Percentiles rank a stretch among this genome's conserved stretches.
Evolutionary conservation across 768 basidiomycete genomes (phyloP).

Genomic region (Cyclocybe aegerita): DNA sequence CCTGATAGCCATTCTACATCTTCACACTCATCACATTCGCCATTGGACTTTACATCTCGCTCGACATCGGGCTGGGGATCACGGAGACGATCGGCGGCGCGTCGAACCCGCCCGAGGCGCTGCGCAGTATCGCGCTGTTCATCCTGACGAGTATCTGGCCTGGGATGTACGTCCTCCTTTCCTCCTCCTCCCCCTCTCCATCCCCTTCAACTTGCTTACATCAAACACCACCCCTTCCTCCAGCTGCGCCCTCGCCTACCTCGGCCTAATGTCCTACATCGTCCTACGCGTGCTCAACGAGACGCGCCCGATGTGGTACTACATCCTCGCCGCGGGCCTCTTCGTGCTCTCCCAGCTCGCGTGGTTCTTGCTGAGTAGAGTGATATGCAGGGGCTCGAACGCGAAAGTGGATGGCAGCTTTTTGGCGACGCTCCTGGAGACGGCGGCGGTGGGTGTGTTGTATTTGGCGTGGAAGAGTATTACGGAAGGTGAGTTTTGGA

Average conservation of each 20-base stretch:
- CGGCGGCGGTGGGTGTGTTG: slow-evolving; percentile 63
- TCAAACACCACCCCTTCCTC: background rate
- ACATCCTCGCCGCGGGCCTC: slow-evolving; percentile 67
- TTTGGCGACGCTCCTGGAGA: slow-evolving; percentile 82
- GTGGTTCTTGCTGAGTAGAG: slow-evolving; percentile 77
- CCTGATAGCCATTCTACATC: slow-evolving; percentile 58
- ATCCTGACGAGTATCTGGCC: slow-evolving; percentile 51
- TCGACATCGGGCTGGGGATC: slow-evolving; percentile 76
- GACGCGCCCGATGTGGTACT: slow-evolving; percentile 76
- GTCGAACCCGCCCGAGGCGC: slow-evolving; percentile 50
- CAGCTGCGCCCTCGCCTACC: slow-evolving; percentile 57
- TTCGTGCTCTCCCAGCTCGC: slow-evolving; percentile 82
- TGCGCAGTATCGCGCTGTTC: slow-evolving; percentile 77
- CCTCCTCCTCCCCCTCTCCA: background rate
- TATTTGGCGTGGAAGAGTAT: slow-evolving; percentile 87
- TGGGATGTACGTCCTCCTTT: slow-evolving; percentile 20
- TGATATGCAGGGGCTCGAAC: slow-evolving; percentile 72
- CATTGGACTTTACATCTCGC: slow-evolving; percentile 77
- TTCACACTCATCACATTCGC: slow-evolving; percentile 61
- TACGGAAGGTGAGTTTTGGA: slow-evolving; percentile 68
- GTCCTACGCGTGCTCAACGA: slow-evolving; percentile 77
- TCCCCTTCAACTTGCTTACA: background rate
- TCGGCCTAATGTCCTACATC: slow-evolving; percentile 77
- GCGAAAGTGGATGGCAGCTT: slow-evolving; percentile 84
- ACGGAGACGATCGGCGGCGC: slow-evolving; percentile 58